Percentiles rank a stretch among this genome's conserved stretches.
These are phyloP conservation scores for Neofusicoccum kwambonambiense DNA, from an alignment of 2,329 filamentous ascomycete species.

Conservation along the genomic window DNA sequence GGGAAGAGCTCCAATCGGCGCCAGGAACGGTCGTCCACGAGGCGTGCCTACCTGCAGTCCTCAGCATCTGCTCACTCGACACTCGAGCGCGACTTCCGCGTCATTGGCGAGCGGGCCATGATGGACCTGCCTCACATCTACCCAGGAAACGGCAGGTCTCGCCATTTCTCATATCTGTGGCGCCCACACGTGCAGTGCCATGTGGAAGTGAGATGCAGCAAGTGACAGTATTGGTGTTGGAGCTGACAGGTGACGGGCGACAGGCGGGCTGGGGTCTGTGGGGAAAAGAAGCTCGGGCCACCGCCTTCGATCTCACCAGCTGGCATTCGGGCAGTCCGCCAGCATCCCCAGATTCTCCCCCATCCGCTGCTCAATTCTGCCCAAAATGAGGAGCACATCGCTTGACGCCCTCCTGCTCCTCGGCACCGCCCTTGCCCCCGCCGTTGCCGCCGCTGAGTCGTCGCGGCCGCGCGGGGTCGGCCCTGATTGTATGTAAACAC, in stretches of 20 bases:
- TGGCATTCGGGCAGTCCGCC: constrained; percentile 6
- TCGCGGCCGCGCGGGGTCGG: constrained; percentile 79
- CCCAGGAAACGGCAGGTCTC: too few species aligned
- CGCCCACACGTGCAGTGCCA: too few species aligned
- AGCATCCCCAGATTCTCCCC: constrained; percentile 12
- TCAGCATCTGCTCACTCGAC: background rate
- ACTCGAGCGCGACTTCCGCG: background rate
- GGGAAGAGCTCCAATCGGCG: background rate
- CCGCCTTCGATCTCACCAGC: constrained; percentile 3
- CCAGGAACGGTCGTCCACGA: too few species aligned
- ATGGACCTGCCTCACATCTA: background rate
- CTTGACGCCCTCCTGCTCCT: constrained; percentile 17
- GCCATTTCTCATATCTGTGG: too few species aligned
- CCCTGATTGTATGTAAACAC: constrained; percentile 74
- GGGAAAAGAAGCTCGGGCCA: constrained; percentile 14
- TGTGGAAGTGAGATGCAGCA: background rate
- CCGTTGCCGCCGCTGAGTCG: constrained; percentile 60
- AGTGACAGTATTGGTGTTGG: background rate
- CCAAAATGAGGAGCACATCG: constrained; percentile 17
- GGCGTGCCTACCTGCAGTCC: background rate
- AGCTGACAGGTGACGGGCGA: background rate
- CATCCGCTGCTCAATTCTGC: background rate
- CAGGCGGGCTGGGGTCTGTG: background rate
- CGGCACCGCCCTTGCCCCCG: constrained; percentile 24
- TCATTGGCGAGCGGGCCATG: too few species aligned